Evolutionary conservation across 192 early-diverging fungal genomes (phyloP).

Genomic region (Linnemannia elongata): DNA sequence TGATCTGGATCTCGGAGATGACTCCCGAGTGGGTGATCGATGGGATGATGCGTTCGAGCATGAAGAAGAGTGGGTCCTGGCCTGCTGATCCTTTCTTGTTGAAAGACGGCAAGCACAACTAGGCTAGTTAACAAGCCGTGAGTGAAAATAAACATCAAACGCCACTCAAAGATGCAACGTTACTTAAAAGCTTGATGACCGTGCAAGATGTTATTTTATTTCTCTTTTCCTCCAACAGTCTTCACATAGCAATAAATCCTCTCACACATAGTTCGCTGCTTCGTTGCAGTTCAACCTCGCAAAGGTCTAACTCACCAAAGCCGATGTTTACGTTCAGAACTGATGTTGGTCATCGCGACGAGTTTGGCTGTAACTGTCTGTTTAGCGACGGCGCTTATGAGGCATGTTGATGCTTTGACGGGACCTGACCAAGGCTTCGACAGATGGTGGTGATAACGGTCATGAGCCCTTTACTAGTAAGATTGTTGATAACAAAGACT

Average conservation of each 20-base stretch:
- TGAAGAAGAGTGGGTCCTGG: slow-evolving; percentile 28
- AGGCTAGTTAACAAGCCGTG: neutral
- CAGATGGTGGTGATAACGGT: no score
- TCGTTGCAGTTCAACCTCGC: no score
- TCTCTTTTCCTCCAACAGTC: no score
- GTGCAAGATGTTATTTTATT: no score
- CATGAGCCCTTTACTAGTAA: no score
- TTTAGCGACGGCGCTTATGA: slow-evolving; percentile 13
- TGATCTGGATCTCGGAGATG: slow-evolving; percentile 32
- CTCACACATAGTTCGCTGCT: no score
- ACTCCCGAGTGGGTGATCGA: slow-evolving; percentile 39
- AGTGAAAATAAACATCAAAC: no score
- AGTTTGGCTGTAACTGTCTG: slow-evolving; percentile 4
- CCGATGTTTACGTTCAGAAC: slow-evolving; percentile 16
- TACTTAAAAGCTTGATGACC: no score
- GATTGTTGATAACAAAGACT: no score
- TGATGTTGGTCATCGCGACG: slow-evolving; percentile 21
- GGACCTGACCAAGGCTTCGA: neutral
- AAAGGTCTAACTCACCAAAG: slow-evolving; percentile 11
- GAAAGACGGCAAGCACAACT: slow-evolving; percentile 22
- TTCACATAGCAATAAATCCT: no score
- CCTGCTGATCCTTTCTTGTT: slow-evolving; percentile 37
- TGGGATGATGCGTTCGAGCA: slow-evolving; percentile 29
- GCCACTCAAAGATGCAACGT: no score
- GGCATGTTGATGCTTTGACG: neutral